Base-by-base conservation (phyloP, 495 filamentous ascomycete species). In the Cercophora newfieldiana region DNA sequence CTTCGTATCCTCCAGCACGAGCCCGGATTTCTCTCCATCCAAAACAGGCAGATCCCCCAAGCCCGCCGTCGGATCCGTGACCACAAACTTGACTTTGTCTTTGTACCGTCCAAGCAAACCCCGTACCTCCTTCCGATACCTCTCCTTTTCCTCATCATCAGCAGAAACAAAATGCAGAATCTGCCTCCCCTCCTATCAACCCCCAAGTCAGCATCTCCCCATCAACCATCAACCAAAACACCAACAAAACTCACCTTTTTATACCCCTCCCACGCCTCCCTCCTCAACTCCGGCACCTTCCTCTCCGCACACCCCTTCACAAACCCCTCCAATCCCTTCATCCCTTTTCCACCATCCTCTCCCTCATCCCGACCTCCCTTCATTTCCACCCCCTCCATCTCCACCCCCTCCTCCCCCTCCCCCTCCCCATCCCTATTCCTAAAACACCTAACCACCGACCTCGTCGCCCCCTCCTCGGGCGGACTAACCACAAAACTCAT, bases 51-150 rank as follows among this genome's bases (percentile, higher is more conserved):
- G 65, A 72, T 76, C 76, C 16, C 76, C 69, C 14, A 60, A 62
- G 61, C 78, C 77, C 30, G 79, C 77, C 7, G 68, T 56, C 1
- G 70, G 60, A 63, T 81, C 76, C 16, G 74, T 72, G 50, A 75
- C 68, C 25, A 69, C 71, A 37, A 81, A 77, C 26, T 66, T 68
- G n/a, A 79, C 48, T 44, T 71, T 74, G 21, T 77, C 71, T 8
- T 66, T 31, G 62, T 77, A 75, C 63, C 76, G 77, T 63, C 73
- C 77, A 0, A 76, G 77, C 26, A 79, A 26, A 0, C 69, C 69
- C 12, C 68, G 68, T 24, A 79, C 63, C 14, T 66, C 50, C 25
- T 49, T 44, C 10, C 72, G 59, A 30, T 73, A 71, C 0, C 7
- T 19, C 25, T 69, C 72, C 21, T 66, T 70, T 22, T 74, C 66